Conservation (phyloP, 225 moss, liverwort and hornwort species). For the Lunularia cruciata region DNA sequence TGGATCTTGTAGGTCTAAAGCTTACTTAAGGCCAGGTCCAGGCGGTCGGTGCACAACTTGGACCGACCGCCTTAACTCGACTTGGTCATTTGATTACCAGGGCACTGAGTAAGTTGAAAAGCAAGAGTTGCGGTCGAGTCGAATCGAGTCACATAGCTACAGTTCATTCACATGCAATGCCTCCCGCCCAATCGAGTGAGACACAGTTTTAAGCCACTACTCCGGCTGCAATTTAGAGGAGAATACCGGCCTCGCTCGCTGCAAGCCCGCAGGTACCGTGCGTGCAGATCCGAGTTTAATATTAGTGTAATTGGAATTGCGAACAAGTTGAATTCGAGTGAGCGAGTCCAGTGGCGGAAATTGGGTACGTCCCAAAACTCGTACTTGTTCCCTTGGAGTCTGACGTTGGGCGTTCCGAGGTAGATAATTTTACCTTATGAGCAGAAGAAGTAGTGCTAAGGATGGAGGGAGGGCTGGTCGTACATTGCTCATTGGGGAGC, state of each 20-base stretch:
- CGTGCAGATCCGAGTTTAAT: background rate
- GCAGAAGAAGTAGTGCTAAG: background rate
- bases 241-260: background rate
- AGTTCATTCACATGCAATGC: background rate
- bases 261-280: background rate
- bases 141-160: background rate
- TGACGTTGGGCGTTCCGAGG: constrained; percentile 1
- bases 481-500: background rate
- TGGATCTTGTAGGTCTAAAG: no score
- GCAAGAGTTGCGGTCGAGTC: background rate
- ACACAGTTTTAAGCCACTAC: constrained; percentile 1
- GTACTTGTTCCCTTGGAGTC: background rate
- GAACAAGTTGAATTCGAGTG: background rate
- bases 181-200: background rate
- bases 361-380: background rate
- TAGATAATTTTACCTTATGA: background rate
- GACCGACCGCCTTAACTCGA: no score
- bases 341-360: background rate
- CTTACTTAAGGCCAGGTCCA: no score
- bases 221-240: constrained; percentile 4
- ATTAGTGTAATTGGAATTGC: background rate
- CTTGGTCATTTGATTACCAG: no score
- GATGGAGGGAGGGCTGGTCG: background rate
- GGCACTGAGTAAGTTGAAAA: background rate
- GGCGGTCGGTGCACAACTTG: no score